Conservation (phyloP, 73 alveolate species). For the Paramecium sonneborni region DNA sequence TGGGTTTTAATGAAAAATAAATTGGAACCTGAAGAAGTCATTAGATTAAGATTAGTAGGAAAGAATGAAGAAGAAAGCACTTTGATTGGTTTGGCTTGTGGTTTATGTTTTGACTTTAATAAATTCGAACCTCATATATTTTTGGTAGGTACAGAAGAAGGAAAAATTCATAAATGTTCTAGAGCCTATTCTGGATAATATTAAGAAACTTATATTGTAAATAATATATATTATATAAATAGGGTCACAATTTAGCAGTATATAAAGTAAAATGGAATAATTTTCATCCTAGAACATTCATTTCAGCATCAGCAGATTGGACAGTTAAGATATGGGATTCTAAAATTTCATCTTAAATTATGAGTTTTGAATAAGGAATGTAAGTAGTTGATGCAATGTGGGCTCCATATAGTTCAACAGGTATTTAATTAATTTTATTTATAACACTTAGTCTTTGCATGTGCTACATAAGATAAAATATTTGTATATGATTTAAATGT, state of each 20-base stretch:
- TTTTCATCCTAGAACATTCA: constrained; percentile 98
- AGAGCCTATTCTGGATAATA: constrained; percentile 96
- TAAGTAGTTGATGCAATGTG: constrained; percentile 99
- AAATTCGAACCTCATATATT: constrained; percentile 94
- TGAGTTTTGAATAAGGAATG: constrained; percentile 96
- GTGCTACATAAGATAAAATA: constrained; percentile 86
- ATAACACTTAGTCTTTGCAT: constrained; percentile 77
- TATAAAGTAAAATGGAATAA: constrained; percentile 97
- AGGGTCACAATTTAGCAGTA: constrained; percentile 98
- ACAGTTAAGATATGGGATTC: constrained; percentile 99
- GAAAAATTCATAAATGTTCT: constrained; percentile 98
- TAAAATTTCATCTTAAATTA: constrained; percentile 87
- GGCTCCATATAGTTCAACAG: constrained; percentile 99
- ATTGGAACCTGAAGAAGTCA: constrained; percentile 92
- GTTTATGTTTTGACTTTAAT: constrained; percentile 99
- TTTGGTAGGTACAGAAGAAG: constrained; percentile 99
- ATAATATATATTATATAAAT: background rate
- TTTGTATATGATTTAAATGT: constrained; percentile 87
- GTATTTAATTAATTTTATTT: background rate
- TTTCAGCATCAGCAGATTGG: constrained; percentile 98
- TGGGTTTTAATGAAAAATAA: constrained; percentile 97
- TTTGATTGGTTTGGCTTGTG: constrained; percentile 98
- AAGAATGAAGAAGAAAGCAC: constrained; percentile 85
- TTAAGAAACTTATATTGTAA: constrained; percentile 78
- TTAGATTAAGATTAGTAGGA: constrained; percentile 83